Evolutionary conservation across 805 yeast species (phyloP).

Genomic region (Candida tallmaniae): DNA sequence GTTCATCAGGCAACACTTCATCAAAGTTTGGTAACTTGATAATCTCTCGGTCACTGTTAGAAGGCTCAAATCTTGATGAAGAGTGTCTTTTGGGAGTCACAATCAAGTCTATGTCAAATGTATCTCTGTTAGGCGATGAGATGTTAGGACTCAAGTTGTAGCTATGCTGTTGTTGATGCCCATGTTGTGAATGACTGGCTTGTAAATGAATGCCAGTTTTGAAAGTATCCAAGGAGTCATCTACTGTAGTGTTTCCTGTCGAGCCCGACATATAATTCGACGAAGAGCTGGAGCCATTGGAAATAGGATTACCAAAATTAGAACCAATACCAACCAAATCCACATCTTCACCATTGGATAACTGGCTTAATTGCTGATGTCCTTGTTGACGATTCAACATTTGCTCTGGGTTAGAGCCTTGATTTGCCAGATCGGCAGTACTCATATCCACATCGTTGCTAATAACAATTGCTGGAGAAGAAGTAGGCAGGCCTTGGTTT

Average conservation of each 20-base stretch:
- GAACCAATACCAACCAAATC: not conserved
- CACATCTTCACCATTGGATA: not conserved
- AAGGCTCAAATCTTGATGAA: conserved; percentile 84
- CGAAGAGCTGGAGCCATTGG: not conserved
- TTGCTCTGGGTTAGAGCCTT: not conserved
- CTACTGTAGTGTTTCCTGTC: not conserved
- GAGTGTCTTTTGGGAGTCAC: conserved; percentile 83
- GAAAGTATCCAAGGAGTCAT: conserved; percentile 8
- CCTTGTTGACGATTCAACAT: conserved; percentile 1
- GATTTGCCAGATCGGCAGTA: not conserved
- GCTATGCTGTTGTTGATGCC: conserved; percentile 14
- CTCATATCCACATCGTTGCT: conserved; percentile 7
- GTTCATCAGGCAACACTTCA: conserved; percentile 78
- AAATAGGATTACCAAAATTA: not conserved
- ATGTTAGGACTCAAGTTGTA: conserved; percentile 26
- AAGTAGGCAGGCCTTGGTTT: conserved; percentile 6
- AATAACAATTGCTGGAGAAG: conserved; percentile 12
- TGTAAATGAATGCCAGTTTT: conserved; percentile 10
- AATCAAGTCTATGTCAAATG: conserved; percentile 72
- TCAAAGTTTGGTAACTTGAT: conserved; percentile 80
- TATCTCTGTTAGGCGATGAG: conserved; percentile 61
- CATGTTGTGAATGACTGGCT: conserved; percentile 19
- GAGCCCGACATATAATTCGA: not conserved
- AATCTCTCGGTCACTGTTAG: conserved; percentile 45
- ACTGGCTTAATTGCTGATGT: conserved; percentile 17